These are phyloP conservation scores for Globisporangium irregulare DNA, from an alignment of 352 stramenopile species.

Conservation along the genomic window DNA sequence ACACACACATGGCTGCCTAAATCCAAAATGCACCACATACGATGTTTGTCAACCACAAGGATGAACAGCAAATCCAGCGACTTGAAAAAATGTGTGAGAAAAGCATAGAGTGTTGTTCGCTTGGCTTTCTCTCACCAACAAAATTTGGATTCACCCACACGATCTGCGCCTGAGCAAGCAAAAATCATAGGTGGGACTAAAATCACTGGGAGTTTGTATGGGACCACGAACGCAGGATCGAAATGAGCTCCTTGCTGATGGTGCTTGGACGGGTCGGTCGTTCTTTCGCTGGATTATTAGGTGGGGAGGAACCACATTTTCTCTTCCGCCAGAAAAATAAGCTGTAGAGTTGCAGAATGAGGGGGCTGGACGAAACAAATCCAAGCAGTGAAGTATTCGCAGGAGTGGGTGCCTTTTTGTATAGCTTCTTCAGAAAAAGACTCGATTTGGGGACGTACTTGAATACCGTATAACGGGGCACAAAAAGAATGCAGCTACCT, in stretches of 20 bases:
- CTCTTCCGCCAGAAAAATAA: background rate
- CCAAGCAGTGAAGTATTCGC: background rate
- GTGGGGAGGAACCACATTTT: background rate
- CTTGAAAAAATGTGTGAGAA: background rate
- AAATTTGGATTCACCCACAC: conserved; percentile 5
- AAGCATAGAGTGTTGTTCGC: background rate
- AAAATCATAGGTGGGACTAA: background rate
- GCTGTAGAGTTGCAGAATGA: background rate
- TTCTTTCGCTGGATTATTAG: background rate
- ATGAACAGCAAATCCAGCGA: background rate
- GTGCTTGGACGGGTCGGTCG: background rate
- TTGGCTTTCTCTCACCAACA: background rate
- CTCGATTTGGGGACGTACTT: background rate
- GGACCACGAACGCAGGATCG: background rate
- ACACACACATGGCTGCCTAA: background rate
- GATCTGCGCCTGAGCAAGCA: background rate
- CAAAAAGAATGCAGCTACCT: background rate
- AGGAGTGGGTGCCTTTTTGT: background rate
- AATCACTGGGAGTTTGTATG: background rate
- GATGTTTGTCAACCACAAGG: background rate
- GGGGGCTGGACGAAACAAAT: background rate
- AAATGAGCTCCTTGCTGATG: background rate
- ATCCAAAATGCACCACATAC: background rate
- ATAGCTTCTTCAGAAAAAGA: background rate
- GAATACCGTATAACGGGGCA: background rate